Base-by-base conservation (phyloP, 495 filamentous ascomycete species). In the Pyrenula massariospora region DNA sequence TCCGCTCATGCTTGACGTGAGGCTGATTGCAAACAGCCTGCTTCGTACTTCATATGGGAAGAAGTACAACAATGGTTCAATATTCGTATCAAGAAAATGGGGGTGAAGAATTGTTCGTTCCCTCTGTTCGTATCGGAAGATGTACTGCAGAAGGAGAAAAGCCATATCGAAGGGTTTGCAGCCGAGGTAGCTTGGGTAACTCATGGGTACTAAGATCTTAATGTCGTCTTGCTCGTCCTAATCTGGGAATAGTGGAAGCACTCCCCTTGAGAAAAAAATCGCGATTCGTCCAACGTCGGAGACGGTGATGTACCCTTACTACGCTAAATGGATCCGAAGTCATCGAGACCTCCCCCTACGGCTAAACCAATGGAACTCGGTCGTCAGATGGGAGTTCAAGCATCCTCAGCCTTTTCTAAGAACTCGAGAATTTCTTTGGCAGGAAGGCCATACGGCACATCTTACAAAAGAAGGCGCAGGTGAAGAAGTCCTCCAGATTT, bases 141-240 rank as follows among this genome's bases (percentile, higher is more conserved):
- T 72, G 89, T 91, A 11, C 73, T 99, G 62, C 82, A 96, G 74
- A 82, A 86, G 62, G 94, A 97, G 74, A 96, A 96, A 79, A 88
- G 89, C 58, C 94, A 98, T 66, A 85, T 98, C 56, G 91, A 98
- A 70, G 94, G 94, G 23, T 97, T 97, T 69, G 92, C 91, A 56
- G 90, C 93, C 53, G 93, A 99, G 71, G 85, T 99, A 59, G 94
- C 94, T 54, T 97, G 93, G 93, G 94, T 99, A 47, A 97, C 94
- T 25, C 89, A 93, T 71, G 91, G 89, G 84, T 91, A 78, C 73
- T 24, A 52, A 62, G 55, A 52, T 56, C 52, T 20, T 19, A 53
- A 55, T 61, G 56, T 62, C 70, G 54, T 74, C 59, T 55, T 58
- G 51, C 47, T 24, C 19, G 55, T 55, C 36, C 53, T 54, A 57